Evolutionary conservation across 1,139 yeast genomes (phyloP).

Genomic region (Sugiyamaella neomexicana): DNA sequence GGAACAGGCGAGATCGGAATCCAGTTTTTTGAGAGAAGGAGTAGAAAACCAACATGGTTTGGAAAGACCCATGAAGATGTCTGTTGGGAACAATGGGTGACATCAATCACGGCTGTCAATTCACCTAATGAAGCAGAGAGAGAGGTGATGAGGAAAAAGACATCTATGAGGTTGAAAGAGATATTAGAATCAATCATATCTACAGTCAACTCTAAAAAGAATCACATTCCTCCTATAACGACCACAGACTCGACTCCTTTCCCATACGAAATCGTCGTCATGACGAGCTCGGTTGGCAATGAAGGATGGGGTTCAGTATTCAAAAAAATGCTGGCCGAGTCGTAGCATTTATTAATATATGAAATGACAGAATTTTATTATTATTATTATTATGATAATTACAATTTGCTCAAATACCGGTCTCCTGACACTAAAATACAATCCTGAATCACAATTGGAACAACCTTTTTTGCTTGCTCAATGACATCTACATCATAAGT

Average conservation of each 20-base stretch:
- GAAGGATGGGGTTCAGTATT: constrained; percentile 40
- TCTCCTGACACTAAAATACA: constrained; percentile 75
- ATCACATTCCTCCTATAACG: constrained; percentile 73
- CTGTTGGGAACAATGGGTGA: constrained; percentile 54
- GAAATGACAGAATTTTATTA: neutral
- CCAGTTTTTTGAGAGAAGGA: constrained; percentile 41
- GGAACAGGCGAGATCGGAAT: constrained; percentile 34
- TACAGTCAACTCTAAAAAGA: constrained; percentile 55
- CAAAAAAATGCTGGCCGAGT: constrained; percentile 36
- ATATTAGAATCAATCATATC: constrained; percentile 52
- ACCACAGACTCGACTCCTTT: constrained; percentile 67
- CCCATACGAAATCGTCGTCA: constrained; percentile 51
- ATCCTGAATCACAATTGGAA: constrained; percentile 54
- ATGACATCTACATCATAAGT: constrained; percentile 60
- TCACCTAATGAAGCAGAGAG: constrained; percentile 30
- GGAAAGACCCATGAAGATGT: constrained; percentile 44
- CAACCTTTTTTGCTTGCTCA: constrained; percentile 43
- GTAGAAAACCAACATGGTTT: constrained; percentile 44
- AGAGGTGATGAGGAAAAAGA: constrained; percentile 22
- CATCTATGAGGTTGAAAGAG: constrained; percentile 42
- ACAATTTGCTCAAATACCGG: constrained; percentile 44
- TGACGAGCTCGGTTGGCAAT: constrained; percentile 27
- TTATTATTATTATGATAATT: constrained; percentile 12
- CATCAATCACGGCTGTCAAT: constrained; percentile 41
- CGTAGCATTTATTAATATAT: constrained; percentile 14